A percentile compares a stretch with the other conserved stretches of the same genome.
phyloP scores from a whole-genome alignment of 768 basidiomycete genomes.

The Mycena indigotica region DNA sequence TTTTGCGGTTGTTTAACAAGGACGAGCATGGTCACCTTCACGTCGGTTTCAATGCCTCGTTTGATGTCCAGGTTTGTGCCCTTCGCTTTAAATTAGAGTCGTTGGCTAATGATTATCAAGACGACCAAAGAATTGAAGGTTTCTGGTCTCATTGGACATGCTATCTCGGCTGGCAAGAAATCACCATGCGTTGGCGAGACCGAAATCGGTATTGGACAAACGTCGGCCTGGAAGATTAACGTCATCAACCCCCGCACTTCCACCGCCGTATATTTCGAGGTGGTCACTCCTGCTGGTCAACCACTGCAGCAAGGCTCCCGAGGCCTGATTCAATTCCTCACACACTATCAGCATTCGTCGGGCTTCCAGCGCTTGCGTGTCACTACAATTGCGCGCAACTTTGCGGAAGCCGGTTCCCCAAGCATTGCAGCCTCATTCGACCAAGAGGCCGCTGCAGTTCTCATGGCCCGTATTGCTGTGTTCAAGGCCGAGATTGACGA shows the following conservation, averaged over 20 bases:
- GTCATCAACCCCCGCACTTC: conserved; percentile 85
- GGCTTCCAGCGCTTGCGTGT: conserved; percentile 95
- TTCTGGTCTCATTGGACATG: conserved; percentile 96
- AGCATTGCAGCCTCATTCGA: conserved; percentile 93
- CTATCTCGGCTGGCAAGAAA: conserved; percentile 96
- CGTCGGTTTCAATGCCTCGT: conserved; percentile 99
- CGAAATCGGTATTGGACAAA: conserved; percentile 98
- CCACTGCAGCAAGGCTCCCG: conserved; percentile 86
- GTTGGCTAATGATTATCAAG: conserved; percentile 40
- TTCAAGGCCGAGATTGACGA: conserved; percentile 99
- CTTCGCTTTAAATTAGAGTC: neutral
- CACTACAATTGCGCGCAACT: conserved; percentile 97
- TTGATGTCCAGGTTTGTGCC: conserved; percentile 84
- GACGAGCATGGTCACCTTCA: conserved; percentile 89
- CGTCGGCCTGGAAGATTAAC: conserved; percentile 98
- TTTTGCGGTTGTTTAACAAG: conserved; percentile 89
- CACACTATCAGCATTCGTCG: conserved; percentile 96
- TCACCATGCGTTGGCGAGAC: conserved; percentile 97
- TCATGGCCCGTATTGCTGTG: conserved; percentile 98
- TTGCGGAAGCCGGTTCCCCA: conserved; percentile 96
- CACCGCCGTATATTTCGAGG: conserved; percentile 95
- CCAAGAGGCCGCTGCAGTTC: conserved; percentile 95
- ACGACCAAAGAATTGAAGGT: conserved; percentile 99
- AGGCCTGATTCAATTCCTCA: conserved; percentile 96
- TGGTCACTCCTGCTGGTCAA: conserved; percentile 95